Percentiles rank a stretch among this genome's conserved stretches.
Evolutionary conservation across 371 early-diverging fungal species (phyloP).

Genomic region (Syncephalastrum monosporum): DNA sequence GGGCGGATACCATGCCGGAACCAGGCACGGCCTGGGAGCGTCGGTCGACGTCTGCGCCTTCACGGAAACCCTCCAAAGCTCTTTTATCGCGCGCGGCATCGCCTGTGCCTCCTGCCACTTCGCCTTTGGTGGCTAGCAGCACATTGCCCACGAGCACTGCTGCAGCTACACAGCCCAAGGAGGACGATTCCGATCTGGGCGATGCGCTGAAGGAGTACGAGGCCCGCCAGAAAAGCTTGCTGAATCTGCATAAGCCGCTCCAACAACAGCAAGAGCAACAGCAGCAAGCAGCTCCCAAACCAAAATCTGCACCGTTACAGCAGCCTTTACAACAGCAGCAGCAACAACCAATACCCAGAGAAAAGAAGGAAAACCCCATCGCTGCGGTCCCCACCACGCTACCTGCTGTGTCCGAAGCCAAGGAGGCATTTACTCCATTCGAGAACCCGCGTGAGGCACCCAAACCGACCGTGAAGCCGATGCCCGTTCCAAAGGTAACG

Average conservation of each 20-base stretch:
- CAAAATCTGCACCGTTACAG: too few relatives aligned
- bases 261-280: too few relatives aligned
- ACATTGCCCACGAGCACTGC: conserved; percentile 1
- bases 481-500: background rate
- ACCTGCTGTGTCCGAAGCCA: background rate
- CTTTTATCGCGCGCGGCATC: conserved; percentile 13
- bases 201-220: conserved; percentile 5
- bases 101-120: conserved; percentile 5
- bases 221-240: conserved; percentile 3
- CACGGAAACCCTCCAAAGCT: conserved; percentile 4
- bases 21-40: conserved; percentile 29
- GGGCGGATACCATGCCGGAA: conserved; percentile 8
- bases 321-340: too few relatives aligned
- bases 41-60: conserved; percentile 27
- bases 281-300: too few relatives aligned
- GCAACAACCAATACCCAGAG: background rate
- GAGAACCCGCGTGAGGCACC: conserved; percentile 39
- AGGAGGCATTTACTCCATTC: conserved; percentile 13
- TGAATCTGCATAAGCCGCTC: background rate
- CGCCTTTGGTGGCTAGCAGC: conserved; percentile 9
- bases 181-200: background rate
- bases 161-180: conserved; percentile 7
- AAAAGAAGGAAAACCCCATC: conserved; percentile 1
- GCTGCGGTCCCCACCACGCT: too few relatives aligned
- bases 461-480: conserved; percentile 12